Base-by-base conservation (phyloP, 345 rosid genomes). In the Populus simonii region DNA sequence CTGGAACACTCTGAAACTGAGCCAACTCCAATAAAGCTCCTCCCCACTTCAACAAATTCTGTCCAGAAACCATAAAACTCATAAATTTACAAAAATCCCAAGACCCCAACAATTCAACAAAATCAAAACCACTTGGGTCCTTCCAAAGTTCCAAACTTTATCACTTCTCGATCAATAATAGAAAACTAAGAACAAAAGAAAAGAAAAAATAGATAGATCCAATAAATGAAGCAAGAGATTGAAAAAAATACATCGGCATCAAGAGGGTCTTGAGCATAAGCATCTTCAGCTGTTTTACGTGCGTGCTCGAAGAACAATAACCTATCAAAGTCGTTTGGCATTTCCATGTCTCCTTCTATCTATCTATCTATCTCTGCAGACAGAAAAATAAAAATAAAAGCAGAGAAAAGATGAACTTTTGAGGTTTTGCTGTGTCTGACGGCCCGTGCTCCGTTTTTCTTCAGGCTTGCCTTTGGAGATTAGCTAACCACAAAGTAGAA, bases 1-100 rank as follows among this genome's bases (percentile, higher is more conserved):
- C 97, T 11, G 84, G 36, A 73, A 83, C 63, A 51, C 61, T 85
- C 79, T 91, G 97, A 85, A 92, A 93, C 91, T 92, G 99, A 74
- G 97, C 89, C 88, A 93, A 73, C 87, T 95, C 99, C 77, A 95
- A 70, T 78, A 95, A 73, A 77, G 92, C 85, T 53, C 97, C 96
- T 67, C 90, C 97, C 99, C 99, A 95, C 80, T 89, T 89, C 29
- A 92, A 90, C 76, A 95, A 79, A 79, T 95, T 95, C 99, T 95
- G 81, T 15, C 23, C 55, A 20, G 17, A 15, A 23, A 38, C 1
- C 25, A 65, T 11, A 80, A 53, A 68, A 55, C 9, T 10, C 8
- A 8, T 12, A 23, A 38, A 20, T 16, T 68, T 51, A 17, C 27
- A 39, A 77, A 1, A 22, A n/a, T 66, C 57, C 11, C 6, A 25